Base-by-base conservation (phyloP, 2,329 filamentous ascomycete species). In the Phyllachora maydis region DNA sequence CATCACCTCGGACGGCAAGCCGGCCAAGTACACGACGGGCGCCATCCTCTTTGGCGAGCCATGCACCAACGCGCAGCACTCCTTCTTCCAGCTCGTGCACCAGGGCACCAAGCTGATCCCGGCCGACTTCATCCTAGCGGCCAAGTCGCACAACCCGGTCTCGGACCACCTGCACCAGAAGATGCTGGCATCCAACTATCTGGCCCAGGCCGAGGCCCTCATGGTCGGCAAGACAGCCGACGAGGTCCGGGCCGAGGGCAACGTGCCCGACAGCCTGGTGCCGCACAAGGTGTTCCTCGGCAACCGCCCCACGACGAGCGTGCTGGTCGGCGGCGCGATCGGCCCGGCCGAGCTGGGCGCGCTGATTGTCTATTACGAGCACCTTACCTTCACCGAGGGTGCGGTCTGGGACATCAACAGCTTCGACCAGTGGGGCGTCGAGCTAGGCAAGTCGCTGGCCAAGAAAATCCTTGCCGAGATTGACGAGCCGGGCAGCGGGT, bases 221-320 rank as follows among this genome's bases (percentile, higher is more conserved):
- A 83, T 88, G 85, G 75, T 90, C 23, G 78, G 78, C 49, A 90
- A 88, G 64, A 79, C 73, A 8, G 65, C 75, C 19, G 75, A 82
- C 19, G 57, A 83, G 49, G 73, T 88, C 32, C 69, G 72, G 45
- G 65, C 69, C 22, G 78, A 90, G 52, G 72, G 71, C 27, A 64
- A 71, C 13, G 37, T 44, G 5, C 54, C 72, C 8, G 71, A 75
- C 24, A 59, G 71, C 33, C 64, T 98, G 22, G 73, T 92, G 18
- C 72, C 83, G n/a, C 88, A 98, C 70, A 98, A 98, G 72, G 88
- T 90, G 30, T 98, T 98, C 73, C 57, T 92, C 24, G 88, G 88
- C 35, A 98, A 98, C 68, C 70, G 88, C 26, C 88, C 88, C 16
- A 98, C 88, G 6, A 98, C 88, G 14, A 88, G 76, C 37, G 92